A percentile compares a stretch with the other conserved stretches of the same genome.
Conservation (phyloP, 305 asterid genomes). For the Fraxinus ornus region DNA sequence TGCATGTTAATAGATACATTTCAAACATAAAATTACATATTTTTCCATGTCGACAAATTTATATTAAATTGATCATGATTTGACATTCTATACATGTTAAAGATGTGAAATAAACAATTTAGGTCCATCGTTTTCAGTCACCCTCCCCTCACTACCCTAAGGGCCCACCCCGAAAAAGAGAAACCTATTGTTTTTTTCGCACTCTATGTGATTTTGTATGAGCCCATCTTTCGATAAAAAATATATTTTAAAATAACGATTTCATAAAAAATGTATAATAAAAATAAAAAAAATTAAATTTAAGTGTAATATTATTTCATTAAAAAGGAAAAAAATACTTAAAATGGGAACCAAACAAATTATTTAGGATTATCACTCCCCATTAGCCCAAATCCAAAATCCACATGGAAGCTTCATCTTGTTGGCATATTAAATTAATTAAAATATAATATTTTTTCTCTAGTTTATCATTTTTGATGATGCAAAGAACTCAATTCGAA, state of each 20-base stretch:
- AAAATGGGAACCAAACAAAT: too few relatives aligned
- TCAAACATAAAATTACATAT: neutral
- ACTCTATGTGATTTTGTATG: neutral
- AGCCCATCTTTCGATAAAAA: too few relatives aligned
- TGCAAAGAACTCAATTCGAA: constrained; percentile 41
- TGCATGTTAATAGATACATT: too few relatives aligned
- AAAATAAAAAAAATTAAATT: too few relatives aligned
- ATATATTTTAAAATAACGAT: too few relatives aligned
- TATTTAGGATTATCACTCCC: neutral
- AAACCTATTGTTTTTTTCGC: neutral
- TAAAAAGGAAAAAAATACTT: too few relatives aligned
- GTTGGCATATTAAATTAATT: neutral
- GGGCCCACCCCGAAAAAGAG: neutral
- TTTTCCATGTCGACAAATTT: neutral
- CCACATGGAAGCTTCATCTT: neutral
- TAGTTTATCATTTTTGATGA: neutral
- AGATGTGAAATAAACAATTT: neutral
- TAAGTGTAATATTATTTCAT: too few relatives aligned
- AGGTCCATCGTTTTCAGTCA: neutral
- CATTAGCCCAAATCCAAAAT: too few relatives aligned
- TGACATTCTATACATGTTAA: too few relatives aligned
- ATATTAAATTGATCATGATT: neutral
- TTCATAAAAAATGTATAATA: too few relatives aligned
- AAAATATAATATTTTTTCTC: neutral
- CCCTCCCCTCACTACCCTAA: neutral